Evolutionary conservation across 139 green algal genomes (phyloP).

Genomic region (Chlorella sp.): DNA sequence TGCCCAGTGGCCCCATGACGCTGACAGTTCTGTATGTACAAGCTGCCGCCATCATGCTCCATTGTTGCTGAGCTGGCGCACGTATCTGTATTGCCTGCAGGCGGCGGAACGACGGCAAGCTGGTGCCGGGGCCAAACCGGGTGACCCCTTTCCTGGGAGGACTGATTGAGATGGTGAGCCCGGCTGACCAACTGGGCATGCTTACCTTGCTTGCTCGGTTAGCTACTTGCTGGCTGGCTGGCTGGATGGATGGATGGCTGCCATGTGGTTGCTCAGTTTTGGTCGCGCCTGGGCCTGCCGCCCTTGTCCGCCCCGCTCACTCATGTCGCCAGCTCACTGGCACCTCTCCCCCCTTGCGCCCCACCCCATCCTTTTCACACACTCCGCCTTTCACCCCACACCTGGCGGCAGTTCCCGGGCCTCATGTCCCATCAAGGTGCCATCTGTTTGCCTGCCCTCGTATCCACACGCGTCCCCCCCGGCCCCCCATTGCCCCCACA

Average conservation of each 20-base stretch:
- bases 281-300: slow-evolving; percentile 38
- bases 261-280: slow-evolving; percentile 32
- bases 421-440: too few species aligned
- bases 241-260: neutral
- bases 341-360: neutral
- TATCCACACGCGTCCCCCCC: too few species aligned
- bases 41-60: neutral
- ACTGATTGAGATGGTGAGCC: slow-evolving; percentile 83
- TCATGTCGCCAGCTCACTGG: neutral
- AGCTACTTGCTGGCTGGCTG: too few species aligned
- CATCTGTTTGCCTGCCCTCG: too few species aligned
- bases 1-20: too few species aligned
- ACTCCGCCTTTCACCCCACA: too few species aligned
- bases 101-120: slow-evolving; percentile 44
- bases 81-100: slow-evolving; percentile 27
- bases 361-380: too few species aligned
- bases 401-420: too few species aligned
- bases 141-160: slow-evolving; percentile 78
- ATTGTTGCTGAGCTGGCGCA: too few species aligned
- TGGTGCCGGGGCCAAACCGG: slow-evolving; percentile 56
- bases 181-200: slow-evolving; percentile 57
- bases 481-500: too few species aligned
- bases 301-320: too few species aligned
- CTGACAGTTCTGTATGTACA: too few species aligned
- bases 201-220: neutral